Evolutionary conservation across 192 early-diverging fungal genomes (phyloP).

Genomic region (Bifiguratus adelaidae): DNA sequence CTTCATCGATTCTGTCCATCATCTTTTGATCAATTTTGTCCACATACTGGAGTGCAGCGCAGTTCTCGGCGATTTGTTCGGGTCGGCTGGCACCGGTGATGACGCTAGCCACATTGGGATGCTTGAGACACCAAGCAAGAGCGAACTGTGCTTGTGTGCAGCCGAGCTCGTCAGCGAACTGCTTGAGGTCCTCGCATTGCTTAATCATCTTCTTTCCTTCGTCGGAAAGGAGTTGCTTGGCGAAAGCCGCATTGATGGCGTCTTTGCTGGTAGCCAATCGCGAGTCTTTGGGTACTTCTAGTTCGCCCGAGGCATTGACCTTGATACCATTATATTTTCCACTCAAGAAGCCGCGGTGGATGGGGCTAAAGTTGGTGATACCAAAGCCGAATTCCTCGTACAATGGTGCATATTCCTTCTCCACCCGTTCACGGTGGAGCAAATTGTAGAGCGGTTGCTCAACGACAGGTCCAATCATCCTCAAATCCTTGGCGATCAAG

Average conservation of each 20-base stretch:
- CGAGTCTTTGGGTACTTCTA: slow-evolving; percentile 58
- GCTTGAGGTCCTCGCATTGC: slow-evolving; percentile 46
- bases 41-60: too few relatives aligned
- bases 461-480: slow-evolving; percentile 58
- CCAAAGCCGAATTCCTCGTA: slow-evolving; percentile 60
- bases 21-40: too few relatives aligned
- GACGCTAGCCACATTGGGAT: slow-evolving; percentile 42
- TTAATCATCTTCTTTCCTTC: slow-evolving; percentile 59
- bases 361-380: slow-evolving; percentile 70
- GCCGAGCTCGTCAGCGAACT: slow-evolving; percentile 46
- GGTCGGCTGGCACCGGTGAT: slow-evolving; percentile 59
- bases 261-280: slow-evolving; percentile 51
- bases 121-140: slow-evolving; percentile 66
- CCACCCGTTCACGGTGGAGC: slow-evolving; percentile 70
- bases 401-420: slow-evolving; percentile 60
- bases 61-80: slow-evolving; percentile 67
- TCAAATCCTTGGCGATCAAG: slow-evolving; percentile 51
- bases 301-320: too few relatives aligned
- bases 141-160: slow-evolving; percentile 57
- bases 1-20: too few relatives aligned
- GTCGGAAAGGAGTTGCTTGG: slow-evolving; percentile 34
- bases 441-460: slow-evolving; percentile 80
- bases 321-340: slow-evolving; percentile 67
- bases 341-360: slow-evolving; percentile 46
- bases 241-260: slow-evolving; percentile 43